Evolutionary conservation across 352 stramenopile genomes (phyloP).

Genomic region (Hyaloperonospora arabidopsidis): DNA sequence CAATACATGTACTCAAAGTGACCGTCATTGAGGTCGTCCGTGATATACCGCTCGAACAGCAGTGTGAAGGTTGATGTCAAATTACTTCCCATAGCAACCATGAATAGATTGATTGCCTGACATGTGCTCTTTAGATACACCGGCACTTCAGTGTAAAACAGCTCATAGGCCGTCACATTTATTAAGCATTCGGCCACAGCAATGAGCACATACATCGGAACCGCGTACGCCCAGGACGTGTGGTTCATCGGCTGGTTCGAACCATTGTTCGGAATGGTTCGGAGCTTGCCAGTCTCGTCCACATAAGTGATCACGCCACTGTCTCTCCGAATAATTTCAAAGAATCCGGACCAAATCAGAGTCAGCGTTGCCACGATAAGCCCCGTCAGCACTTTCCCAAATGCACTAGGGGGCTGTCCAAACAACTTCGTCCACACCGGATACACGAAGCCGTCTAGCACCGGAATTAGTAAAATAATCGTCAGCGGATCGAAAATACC

Average conservation of each 20-base stretch:
- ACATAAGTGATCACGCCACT: constrained; percentile 36
- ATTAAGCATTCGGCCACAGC: constrained; percentile 83
- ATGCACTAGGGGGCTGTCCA: constrained; percentile 56
- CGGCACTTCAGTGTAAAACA: constrained; percentile 85
- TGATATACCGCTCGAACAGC: constrained; percentile 71
- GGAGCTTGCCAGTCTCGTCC: constrained; percentile 16
- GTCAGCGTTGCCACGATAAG: constrained; percentile 70
- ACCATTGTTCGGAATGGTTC: constrained; percentile 43
- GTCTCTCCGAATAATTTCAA: constrained; percentile 66
- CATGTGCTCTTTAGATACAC: constrained; percentile 84
- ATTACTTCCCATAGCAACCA: constrained; percentile 84
- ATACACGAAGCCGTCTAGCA: constrained; percentile 71
- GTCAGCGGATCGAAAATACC: constrained; percentile 83
- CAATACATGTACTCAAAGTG: constrained; percentile 89
- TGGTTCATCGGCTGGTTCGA: constrained; percentile 72
- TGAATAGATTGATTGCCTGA: constrained; percentile 84
- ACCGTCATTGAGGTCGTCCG: constrained; percentile 64
- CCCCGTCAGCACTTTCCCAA: constrained; percentile 72
- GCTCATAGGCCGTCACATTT: constrained; percentile 83
- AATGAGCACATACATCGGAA: constrained; percentile 78
- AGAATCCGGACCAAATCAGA: constrained; percentile 80
- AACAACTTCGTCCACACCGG: constrained; percentile 49
- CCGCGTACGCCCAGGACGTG: constrained; percentile 71
- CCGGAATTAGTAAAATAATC: constrained; percentile 72
- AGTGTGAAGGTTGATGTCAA: constrained; percentile 84